These are phyloP conservation scores for Ogataea hybrid DNA, from an alignment of 1,139 yeast species.

Conservation along the genomic window DNA sequence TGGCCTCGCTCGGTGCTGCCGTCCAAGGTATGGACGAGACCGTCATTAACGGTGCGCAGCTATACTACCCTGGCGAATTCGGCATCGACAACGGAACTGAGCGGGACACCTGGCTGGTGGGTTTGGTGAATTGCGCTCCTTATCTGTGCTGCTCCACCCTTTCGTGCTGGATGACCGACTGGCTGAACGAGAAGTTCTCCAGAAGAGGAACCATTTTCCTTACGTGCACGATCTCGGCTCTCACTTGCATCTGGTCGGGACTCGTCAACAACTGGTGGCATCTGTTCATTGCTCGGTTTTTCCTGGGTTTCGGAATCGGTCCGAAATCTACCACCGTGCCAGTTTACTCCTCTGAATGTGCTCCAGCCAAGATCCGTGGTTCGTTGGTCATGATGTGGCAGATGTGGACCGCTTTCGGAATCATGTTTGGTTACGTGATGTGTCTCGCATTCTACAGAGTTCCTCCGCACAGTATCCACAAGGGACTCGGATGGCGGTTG, in stretches of 20 bases:
- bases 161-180: slow-evolving; percentile 75
- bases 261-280: slow-evolving; percentile 74
- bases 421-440: slow-evolving; percentile 75
- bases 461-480: slow-evolving; percentile 42
- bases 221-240: slow-evolving; percentile 63
- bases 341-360: slow-evolving; percentile 76
- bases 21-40: slow-evolving; percentile 95
- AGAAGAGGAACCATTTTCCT: slow-evolving; percentile 73
- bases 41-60: slow-evolving; percentile 79
- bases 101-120: slow-evolving; percentile 65
- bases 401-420: slow-evolving; percentile 84
- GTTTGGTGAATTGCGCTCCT: slow-evolving; percentile 79
- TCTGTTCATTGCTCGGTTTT: slow-evolving; percentile 67
- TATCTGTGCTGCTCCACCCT: slow-evolving; percentile 69
- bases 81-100: slow-evolving; percentile 47
- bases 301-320: slow-evolving; percentile 77
- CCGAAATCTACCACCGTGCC: slow-evolving; percentile 81
- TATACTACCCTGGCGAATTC: slow-evolving; percentile 61
- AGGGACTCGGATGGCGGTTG: slow-evolving; percentile 72
- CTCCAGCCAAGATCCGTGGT: slow-evolving; percentile 77
- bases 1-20: slow-evolving; percentile 85
- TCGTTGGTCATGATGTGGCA: slow-evolving; percentile 88
- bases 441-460: slow-evolving; percentile 58
- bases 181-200: slow-evolving; percentile 60
- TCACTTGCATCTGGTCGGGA: slow-evolving; percentile 77